Conservation (phyloP, 352 stramenopile genomes). For the Globisporangium irregulare region DNA sequence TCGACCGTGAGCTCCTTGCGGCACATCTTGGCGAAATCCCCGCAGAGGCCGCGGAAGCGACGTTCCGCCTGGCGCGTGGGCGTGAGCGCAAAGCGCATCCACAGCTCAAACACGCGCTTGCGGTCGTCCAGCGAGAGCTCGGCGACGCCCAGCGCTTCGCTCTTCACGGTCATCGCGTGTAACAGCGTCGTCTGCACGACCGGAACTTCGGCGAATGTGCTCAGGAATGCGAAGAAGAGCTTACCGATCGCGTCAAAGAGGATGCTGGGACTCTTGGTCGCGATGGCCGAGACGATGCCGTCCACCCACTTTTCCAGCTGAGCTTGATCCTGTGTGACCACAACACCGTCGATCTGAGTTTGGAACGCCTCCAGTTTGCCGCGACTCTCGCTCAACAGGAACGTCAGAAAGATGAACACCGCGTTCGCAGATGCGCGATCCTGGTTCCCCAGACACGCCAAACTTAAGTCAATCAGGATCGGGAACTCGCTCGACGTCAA, state of each 20-base stretch:
- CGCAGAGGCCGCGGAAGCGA: slow-evolving; percentile 55
- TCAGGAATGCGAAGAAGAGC: slow-evolving; percentile 53
- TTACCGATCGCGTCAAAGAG: slow-evolving; percentile 53
- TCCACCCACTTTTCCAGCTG: slow-evolving; percentile 56
- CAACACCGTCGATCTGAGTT: slow-evolving; percentile 38
- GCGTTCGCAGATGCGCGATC: slow-evolving; percentile 64
- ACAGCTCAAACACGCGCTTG: slow-evolving; percentile 52
- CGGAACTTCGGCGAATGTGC: slow-evolving; percentile 37
- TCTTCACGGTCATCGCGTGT: slow-evolving; percentile 28
- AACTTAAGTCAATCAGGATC: slow-evolving; percentile 53
- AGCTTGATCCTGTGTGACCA: slow-evolving; percentile 29
- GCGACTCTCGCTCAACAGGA: slow-evolving; percentile 53
- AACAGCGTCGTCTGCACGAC: slow-evolving; percentile 28
- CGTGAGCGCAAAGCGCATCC: slow-evolving; percentile 48
- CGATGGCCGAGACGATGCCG: slow-evolving; percentile 41
- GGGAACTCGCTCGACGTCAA: slow-evolving; percentile 54
- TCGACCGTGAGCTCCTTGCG: slow-evolving; percentile 64
- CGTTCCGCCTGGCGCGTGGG: slow-evolving; percentile 53
- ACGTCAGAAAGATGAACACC: slow-evolving; percentile 65
- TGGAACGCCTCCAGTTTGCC: slow-evolving; percentile 42
- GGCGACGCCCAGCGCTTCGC: slow-evolving; percentile 36
- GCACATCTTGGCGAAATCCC: slow-evolving; percentile 74
- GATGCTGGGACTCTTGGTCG: slow-evolving; percentile 48
- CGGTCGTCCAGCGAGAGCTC: slow-evolving; percentile 41
- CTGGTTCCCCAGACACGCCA: slow-evolving; percentile 62